A percentile compares a stretch with the other conserved stretches of the same genome.
Conservation (phyloP, 1,139 yeast species). For the Blastobotrys apis region DNA sequence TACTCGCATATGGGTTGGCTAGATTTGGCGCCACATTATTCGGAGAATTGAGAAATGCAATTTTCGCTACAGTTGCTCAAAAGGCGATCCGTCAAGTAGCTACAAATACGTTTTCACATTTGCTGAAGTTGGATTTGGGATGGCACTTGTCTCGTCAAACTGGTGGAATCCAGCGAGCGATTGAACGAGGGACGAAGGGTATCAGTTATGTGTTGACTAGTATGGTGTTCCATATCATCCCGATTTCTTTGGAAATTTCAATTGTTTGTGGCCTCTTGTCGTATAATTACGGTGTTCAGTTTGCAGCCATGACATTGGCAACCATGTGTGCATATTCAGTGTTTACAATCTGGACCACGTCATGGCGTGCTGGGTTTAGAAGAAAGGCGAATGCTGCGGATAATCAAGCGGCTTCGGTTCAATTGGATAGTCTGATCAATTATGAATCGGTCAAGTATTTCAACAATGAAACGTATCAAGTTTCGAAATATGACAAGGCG, state of each 20-base stretch:
- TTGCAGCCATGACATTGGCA: slow-evolving; percentile 81
- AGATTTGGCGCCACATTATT: slow-evolving; percentile 90
- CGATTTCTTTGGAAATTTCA: slow-evolving; percentile 84
- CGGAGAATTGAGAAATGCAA: slow-evolving; percentile 92
- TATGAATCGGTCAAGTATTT: slow-evolving; percentile 93
- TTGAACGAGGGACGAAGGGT: slow-evolving; percentile 97
- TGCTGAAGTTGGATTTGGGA: slow-evolving; percentile 77
- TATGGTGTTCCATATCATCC: slow-evolving; percentile 94
- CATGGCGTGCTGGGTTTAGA: slow-evolving; percentile 94
- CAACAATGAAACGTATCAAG: slow-evolving; percentile 80
- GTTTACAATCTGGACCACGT: slow-evolving; percentile 86
- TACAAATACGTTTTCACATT: slow-evolving; percentile 75
- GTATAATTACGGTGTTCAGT: slow-evolving; percentile 82
- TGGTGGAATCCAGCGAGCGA: slow-evolving; percentile 93
- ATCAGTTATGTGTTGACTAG: slow-evolving; percentile 89
- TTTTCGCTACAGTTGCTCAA: slow-evolving; percentile 94
- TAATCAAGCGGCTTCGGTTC: slow-evolving; percentile 89
- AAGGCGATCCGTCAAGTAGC: slow-evolving; percentile 91
- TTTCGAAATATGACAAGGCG: slow-evolving; percentile 74
- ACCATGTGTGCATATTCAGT: slow-evolving; percentile 86
- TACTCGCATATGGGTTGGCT: slow-evolving; percentile 89
- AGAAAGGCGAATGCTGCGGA: slow-evolving; percentile 92
- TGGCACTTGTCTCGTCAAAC: slow-evolving; percentile 91
- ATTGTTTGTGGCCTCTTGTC: slow-evolving; percentile 92
- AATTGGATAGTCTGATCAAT: slow-evolving; percentile 88